Evolutionary conservation across 495 filamentous ascomycete species (phyloP).

Genomic region (Aspergillus saccharolyticus): DNA sequence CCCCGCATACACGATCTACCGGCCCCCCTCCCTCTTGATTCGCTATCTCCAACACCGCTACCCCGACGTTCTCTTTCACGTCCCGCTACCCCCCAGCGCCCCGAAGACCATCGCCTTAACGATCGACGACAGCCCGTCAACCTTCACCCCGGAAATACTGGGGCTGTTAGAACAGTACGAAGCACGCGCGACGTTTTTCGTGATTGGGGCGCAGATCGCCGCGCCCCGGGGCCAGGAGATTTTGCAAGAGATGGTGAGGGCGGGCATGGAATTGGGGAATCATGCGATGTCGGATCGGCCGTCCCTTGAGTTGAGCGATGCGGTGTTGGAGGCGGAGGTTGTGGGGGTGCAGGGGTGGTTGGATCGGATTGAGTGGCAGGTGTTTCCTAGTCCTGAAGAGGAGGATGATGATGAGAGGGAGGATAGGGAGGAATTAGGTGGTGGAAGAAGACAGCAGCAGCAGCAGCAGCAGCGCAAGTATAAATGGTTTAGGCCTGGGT

Average conservation of each 20-base stretch:
- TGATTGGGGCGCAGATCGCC: constrained; percentile 71
- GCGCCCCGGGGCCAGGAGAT: constrained; percentile 33
- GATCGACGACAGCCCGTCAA: constrained; percentile 77
- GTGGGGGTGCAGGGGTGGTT: constrained; percentile 44
- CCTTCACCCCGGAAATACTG: constrained; percentile 67
- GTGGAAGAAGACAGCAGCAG: too few relatives aligned
- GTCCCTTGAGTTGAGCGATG: constrained; percentile 41
- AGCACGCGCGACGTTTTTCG: constrained; percentile 70
- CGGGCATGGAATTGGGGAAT: constrained; percentile 71
- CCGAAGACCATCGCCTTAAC: constrained; percentile 62
- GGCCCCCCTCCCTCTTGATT: constrained; percentile 64
- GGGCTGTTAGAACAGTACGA: constrained; percentile 50
- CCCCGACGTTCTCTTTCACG: constrained; percentile 72
- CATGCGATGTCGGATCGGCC: constrained; percentile 85
- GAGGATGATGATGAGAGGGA: constrained; percentile 4
- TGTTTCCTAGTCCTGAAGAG: neutral
- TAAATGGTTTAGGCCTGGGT: constrained; percentile 73
- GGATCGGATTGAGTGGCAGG: constrained; percentile 11
- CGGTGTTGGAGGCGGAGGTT: constrained; percentile 35
- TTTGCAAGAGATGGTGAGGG: constrained; percentile 47
- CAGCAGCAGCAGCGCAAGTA: constrained; percentile 38
- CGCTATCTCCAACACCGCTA: constrained; percentile 60
- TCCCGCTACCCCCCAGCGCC: constrained; percentile 27
- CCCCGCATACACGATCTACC: constrained; percentile 66
- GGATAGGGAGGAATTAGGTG: too few relatives aligned